Conservation (phyloP, 2,329 filamentous ascomycete species). For the Cucurbitaria berberidis region DNA sequence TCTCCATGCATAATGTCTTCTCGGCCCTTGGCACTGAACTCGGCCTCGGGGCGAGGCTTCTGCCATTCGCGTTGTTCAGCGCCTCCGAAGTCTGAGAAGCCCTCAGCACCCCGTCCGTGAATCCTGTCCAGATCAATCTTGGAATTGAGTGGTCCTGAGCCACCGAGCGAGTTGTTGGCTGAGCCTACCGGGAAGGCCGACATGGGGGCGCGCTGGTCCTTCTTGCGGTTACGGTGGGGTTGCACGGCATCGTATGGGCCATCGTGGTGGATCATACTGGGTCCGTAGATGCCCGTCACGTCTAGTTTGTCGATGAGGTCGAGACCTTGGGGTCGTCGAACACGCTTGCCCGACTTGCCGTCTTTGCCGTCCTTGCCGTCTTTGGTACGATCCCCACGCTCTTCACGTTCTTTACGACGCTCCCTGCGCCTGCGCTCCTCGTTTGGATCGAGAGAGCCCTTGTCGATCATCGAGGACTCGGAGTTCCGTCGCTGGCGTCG, state of each 20-base stretch:
- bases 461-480: conserved; percentile 75
- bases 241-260: conserved; percentile 97
- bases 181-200: conserved; percentile 93
- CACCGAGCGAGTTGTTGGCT: conserved; percentile 88
- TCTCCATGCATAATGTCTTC: conserved; percentile 80
- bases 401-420: conserved; percentile 59
- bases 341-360: conserved; percentile 45
- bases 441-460: conserved; percentile 65
- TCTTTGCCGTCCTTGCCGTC: conserved; percentile 50
- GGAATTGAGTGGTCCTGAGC: conserved; percentile 80
- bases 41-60: conserved; percentile 40
- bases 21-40: conserved; percentile 50
- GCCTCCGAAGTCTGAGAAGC: conserved; percentile 76
- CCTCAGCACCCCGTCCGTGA: conserved; percentile 84
- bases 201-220: conserved; percentile 86
- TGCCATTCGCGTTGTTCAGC: conserved; percentile 44
- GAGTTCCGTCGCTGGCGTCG: conserved; percentile 74
- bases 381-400: conserved; percentile 35
- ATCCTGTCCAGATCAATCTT: conserved; percentile 86
- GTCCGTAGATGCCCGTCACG: conserved; percentile 93
- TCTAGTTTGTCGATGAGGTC: conserved; percentile 97
- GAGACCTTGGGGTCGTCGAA: conserved; percentile 59
- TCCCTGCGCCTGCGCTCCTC: conserved; percentile 62
- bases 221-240: conserved; percentile 88
- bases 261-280: conserved; percentile 94